phyloP scores from a whole-genome alignment of 306 rosid species.

The Sicyos baderoa region DNA sequence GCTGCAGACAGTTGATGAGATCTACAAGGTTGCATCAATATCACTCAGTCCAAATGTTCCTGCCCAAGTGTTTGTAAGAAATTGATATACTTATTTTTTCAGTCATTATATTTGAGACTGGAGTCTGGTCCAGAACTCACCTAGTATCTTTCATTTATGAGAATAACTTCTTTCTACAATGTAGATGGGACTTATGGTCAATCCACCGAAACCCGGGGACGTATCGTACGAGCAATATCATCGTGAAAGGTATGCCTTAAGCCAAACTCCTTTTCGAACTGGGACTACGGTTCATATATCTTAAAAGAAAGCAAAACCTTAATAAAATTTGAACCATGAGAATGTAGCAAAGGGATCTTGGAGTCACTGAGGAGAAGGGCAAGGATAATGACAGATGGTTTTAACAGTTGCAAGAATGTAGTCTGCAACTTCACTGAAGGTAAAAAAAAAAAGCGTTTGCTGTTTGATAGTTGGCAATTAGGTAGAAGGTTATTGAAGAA shows the following conservation, averaged over 20 bases:
- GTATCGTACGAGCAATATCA: slow-evolving; percentile 67
- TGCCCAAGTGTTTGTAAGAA: slow-evolving; percentile 86
- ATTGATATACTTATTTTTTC: background rate
- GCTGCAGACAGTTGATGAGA: slow-evolving; percentile 94
- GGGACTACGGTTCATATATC: background rate
- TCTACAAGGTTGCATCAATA: slow-evolving; percentile 80
- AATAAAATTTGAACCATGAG: slow-evolving; percentile 11
- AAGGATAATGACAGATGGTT: slow-evolving; percentile 92
- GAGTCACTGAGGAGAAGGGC: slow-evolving; percentile 93
- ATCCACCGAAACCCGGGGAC: slow-evolving; percentile 89
- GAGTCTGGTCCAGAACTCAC: background rate
- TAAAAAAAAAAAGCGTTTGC: slow-evolving; percentile 22
- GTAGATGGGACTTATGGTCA: slow-evolving; percentile 96
- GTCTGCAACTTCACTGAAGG: slow-evolving; percentile 99
- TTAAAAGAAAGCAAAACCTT: background rate
- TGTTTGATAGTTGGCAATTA: background rate
- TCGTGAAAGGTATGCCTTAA: slow-evolving; percentile 64
- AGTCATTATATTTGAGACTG: slow-evolving; percentile 12
- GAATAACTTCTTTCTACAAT: background rate
- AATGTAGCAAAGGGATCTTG: slow-evolving; percentile 73
- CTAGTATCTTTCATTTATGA: background rate
- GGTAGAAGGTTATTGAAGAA: background rate
- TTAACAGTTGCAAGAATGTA: slow-evolving; percentile 94
- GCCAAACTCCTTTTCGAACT: background rate
- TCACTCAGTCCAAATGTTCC: slow-evolving; percentile 98